Evolutionary conservation across 164 flowering plant species (phyloP).

Genomic region (Vitis labrusca): DNA sequence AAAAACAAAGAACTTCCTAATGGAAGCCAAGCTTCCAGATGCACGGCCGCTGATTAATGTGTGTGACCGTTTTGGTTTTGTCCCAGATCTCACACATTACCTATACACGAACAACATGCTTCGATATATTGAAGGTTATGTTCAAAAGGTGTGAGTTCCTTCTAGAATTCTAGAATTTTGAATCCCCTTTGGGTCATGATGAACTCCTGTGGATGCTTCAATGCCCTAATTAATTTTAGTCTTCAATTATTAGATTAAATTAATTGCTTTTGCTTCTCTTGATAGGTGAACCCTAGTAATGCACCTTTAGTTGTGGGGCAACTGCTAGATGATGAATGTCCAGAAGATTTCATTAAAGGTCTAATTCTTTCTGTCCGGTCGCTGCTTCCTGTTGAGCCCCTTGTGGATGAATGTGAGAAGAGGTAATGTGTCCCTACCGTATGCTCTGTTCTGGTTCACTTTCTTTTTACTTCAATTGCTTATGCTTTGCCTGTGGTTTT

Average conservation of each 20-base stretch:
- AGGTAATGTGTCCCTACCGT: constrained; percentile 45
- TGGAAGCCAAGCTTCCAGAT: constrained; percentile 99
- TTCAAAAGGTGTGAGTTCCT: constrained; percentile 69
- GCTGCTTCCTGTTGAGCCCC: constrained; percentile 98
- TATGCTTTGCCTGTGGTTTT: constrained; percentile 15
- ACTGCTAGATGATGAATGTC: constrained; percentile 98
- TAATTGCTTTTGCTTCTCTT: constrained; percentile 4
- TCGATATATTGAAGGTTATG: constrained; percentile 99
- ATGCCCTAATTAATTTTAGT: too few relatives aligned
- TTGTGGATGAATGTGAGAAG: constrained; percentile 97
- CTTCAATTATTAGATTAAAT: too few relatives aligned
- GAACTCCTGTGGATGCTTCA: too few relatives aligned
- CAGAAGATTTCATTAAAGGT: constrained; percentile 99
- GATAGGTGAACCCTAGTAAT: constrained; percentile 95
- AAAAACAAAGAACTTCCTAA: constrained; percentile 93
- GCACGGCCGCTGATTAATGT: constrained; percentile 97
- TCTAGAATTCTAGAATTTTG: neutral
- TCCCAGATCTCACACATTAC: constrained; percentile 97
- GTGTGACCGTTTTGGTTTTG: constrained; percentile 99
- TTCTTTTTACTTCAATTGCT: constrained; percentile 7
- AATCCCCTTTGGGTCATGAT: neutral
- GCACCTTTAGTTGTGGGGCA: constrained; percentile 99
- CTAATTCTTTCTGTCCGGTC: constrained; percentile 86
- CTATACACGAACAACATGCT: constrained; percentile 94
- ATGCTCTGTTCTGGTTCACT: neutral